Percentiles rank a stretch among this genome's conserved stretches.
phyloP scores from a whole-genome alignment of 805 yeast genomes.

The Phaffomyces opuntiae region DNA sequence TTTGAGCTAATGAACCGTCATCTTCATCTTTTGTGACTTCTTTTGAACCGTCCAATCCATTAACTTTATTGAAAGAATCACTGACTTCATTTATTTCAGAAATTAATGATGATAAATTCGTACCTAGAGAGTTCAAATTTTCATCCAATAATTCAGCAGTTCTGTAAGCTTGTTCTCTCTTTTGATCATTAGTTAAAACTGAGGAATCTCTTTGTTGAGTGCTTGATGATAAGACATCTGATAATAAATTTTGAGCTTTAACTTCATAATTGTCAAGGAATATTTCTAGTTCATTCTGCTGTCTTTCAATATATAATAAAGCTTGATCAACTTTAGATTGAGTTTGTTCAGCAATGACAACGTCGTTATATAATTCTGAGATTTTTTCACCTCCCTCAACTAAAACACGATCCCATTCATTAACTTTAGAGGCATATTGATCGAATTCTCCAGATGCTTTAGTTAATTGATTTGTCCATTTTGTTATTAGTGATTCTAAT shows the following conservation, averaged over 20 bases:
- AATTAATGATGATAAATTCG: conserved; percentile 67
- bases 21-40: conserved; percentile 31
- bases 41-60: conserved; percentile 27
- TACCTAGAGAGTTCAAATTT: conserved; percentile 69
- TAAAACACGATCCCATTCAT: conserved; percentile 79
- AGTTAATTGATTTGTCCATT: conserved; percentile 86
- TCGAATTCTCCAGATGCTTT: conserved; percentile 69
- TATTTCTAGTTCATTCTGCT: conserved; percentile 84
- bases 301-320: conserved; percentile 76
- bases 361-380: conserved; percentile 66
- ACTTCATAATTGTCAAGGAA: conserved; percentile 74
- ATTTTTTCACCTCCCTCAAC: conserved; percentile 85
- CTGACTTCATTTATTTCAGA: conserved; percentile 80
- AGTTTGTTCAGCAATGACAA: conserved; percentile 75
- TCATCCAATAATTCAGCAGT: conserved; percentile 82
- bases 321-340: conserved; percentile 86
- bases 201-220: conserved; percentile 20
- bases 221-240: conserved; percentile 30
- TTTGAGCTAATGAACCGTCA: conserved; percentile 48
- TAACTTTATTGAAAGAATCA: conserved; percentile 67
- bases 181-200: conserved; percentile 63
- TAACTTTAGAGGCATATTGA: conserved; percentile 63
- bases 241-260: conserved; percentile 29
- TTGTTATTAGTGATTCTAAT: conserved; percentile 83
- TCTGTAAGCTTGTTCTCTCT: conserved; percentile 82